Evolutionary conservation across 2,329 filamentous ascomycete genomes (phyloP).

Genomic region (Pseudogymnoascus sp.): DNA sequence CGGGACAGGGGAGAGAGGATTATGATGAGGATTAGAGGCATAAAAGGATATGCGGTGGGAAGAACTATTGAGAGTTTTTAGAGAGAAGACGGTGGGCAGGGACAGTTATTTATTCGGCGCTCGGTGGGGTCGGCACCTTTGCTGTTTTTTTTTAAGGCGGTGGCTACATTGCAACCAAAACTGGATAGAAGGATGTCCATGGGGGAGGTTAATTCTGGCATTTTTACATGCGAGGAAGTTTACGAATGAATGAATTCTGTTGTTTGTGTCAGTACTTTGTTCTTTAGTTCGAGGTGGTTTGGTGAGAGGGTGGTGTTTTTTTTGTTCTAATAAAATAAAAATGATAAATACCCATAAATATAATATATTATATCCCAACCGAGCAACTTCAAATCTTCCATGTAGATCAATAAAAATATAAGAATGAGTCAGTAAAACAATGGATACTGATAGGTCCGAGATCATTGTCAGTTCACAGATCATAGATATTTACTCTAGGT

Average conservation of each 20-base stretch:
- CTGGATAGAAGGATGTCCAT: background rate
- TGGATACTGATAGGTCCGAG: background rate
- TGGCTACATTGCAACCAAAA: background rate
- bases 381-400: background rate
- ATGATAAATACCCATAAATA: background rate
- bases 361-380: background rate
- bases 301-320: background rate
- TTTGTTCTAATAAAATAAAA: background rate
- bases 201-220: background rate
- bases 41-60: background rate
- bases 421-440: background rate
- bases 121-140: slow-evolving; percentile 1
- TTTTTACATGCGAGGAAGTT: background rate
- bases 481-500: background rate
- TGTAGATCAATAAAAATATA: background rate
- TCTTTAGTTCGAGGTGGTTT: background rate
- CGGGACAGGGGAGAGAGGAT: background rate
- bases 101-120: slow-evolving; percentile 5
- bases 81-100: background rate
- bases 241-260: background rate
- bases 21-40: slow-evolving; percentile 1
- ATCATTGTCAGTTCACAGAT: background rate
- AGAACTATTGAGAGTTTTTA: background rate
- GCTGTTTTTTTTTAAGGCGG: slow-evolving; percentile 3
- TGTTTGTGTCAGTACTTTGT: background rate